Base-by-base conservation (phyloP, 768 basidiomycete species). In the Pleurotus pulmonarius region DNA sequence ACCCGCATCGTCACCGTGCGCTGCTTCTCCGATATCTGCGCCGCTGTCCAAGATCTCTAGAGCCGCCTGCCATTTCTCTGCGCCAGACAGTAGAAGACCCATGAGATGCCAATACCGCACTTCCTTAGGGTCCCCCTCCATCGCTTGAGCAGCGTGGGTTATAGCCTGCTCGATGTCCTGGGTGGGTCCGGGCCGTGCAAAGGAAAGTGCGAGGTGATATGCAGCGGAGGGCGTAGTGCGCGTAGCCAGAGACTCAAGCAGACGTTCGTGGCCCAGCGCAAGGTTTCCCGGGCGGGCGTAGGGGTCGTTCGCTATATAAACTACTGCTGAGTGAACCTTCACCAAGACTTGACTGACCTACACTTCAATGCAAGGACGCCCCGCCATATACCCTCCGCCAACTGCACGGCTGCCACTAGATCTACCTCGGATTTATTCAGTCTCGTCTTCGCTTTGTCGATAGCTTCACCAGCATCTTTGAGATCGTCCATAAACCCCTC, bases 91-190 rank as follows among this genome's bases (percentile, higher is more conserved):
- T 9, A 96, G 69, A 4, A 98, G 73, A 0, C 90, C 93, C 0
- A 98, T 78, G 13, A 98, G 80, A 70, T 98, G 96, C 95, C 94
- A 98, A 53, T 90, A 88, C 41, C 91, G 80, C 22, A 90, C 72
- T 56, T 81, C 79, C 40, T 64, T 67, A 0, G 87, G 75, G 26
- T 87, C 83, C 5, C 78, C 75, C 66, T 94, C 89, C 2, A 96
- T 83, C 1, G 94, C 90, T 3, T 74, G 64, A 5, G 87, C 84
- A 0, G 91, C 89, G 49, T 83, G 74, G 12, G 78, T 69, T 5
- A 89, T 79, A 0, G 94, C 92, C 25, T 77, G 72, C n/a, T 82
- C 75, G 34, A 94, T 70, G 59, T 90, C 80, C 22, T 87, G 85
- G 3, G 75, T 71, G 1, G 81, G 80, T 12, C 88, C 85, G 1